Conservation (phyloP, 192 early-diverging fungal genomes). For the Backusella parvicylindrica region DNA sequence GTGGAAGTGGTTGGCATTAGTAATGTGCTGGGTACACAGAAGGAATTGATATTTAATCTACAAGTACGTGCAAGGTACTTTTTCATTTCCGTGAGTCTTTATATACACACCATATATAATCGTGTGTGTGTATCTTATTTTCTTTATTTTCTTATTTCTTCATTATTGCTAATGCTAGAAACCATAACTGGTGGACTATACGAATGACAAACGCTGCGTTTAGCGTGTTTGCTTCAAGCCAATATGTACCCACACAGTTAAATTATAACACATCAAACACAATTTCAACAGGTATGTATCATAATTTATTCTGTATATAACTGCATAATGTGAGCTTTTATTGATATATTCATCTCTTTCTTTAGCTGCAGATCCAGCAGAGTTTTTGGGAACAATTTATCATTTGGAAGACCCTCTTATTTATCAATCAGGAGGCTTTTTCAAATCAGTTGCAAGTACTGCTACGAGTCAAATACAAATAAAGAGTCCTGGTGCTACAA, state of each 20-base stretch:
- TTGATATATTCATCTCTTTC: background rate
- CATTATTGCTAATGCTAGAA: constrained; percentile 24
- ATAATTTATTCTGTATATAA: background rate
- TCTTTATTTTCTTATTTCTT: background rate
- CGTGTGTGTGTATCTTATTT: background rate
- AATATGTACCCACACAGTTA: constrained; percentile 17
- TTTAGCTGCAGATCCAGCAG: constrained; percentile 21
- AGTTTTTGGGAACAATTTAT: constrained; percentile 35
- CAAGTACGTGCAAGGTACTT: constrained; percentile 46
- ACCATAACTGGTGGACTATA: constrained; percentile 56
- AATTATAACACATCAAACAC: background rate
- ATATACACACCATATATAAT: background rate
- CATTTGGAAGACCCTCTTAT: constrained; percentile 30
- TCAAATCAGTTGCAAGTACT: constrained; percentile 11
- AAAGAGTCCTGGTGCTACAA: constrained; percentile 26
- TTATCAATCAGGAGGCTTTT: constrained; percentile 23
- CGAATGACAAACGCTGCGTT: constrained; percentile 53
- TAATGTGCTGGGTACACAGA: constrained; percentile 62
- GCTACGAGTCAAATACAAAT: constrained; percentile 32
- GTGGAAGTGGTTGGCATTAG: constrained; percentile 37
- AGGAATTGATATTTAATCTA: constrained; percentile 62
- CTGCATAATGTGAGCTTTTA: background rate
- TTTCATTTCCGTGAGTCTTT: background rate
- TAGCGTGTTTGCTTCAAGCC: constrained; percentile 60
- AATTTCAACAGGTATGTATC: background rate